Evolutionary conservation across 2,329 filamentous ascomycete genomes (phyloP), one percentile per base, ranked within the genome.

Genomic region (Penicillium sp.): DNA sequence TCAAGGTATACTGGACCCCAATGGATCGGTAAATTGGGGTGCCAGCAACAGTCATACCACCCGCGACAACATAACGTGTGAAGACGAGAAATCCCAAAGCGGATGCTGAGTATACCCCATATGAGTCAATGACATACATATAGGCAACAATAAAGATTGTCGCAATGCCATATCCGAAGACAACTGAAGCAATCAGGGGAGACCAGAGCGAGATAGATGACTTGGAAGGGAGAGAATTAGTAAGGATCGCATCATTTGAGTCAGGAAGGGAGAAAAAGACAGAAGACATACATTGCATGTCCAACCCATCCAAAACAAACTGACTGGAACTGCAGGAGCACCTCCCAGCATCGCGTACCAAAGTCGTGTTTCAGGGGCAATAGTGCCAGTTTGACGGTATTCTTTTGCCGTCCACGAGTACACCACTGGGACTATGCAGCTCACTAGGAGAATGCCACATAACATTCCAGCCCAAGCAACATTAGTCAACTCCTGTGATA

Each of bases 281-380:
- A 16, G n/a, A 26, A 18, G 7, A 51, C 59, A 51, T 55, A 64
- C 63, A 42, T 59, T 55, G 19, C 52, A 50, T 0, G 79, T 83
- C 83, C 82, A 85, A 1, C 76, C 82, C 68, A 85, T 81, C 82
- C 82, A 85, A 63, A 85, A 84, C 7, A 85, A 69, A 2, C 72
- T 73, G 19, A 83, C 68, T 0, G 82, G 82, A 1, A 85, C 75
- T 0, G 77, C 70, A 0, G 79, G 75, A 0, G 80, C 75, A 2
- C 75, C 56, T 18, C 77, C 75, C 1, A 82, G 65, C 67, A 84
- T 83, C 2, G 77, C 75, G 46, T 76, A 82, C 73, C 76, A 83
- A 0, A 85, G 70, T 4, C 82, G 72, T 26, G 80, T 79, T 53
- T 85, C 82, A 0, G 81, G 81, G 2, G 37, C 33, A 18, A 59